phyloP scores from a whole-genome alignment of 208 protist species.

The Phytomonas francai region DNA sequence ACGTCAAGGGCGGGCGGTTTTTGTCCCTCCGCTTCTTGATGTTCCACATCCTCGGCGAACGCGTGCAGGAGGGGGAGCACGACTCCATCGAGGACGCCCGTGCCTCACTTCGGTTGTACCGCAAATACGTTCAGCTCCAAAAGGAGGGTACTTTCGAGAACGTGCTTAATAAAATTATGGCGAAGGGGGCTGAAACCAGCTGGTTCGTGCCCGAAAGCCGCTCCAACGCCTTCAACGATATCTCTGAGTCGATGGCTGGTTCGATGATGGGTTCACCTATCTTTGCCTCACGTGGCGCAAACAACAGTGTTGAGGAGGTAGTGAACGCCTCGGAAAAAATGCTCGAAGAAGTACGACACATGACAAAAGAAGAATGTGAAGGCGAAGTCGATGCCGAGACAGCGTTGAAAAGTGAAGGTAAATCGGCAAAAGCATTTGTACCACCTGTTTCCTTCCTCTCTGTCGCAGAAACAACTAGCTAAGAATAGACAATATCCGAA shows the following conservation, averaged over 20 bases:
- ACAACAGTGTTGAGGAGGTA: slow-evolving; percentile 4
- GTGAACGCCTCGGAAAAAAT: slow-evolving; percentile 10
- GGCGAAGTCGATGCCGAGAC: not conserved
- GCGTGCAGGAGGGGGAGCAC: slow-evolving; percentile 94
- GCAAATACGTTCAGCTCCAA: slow-evolving; percentile 75
- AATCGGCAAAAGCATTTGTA: not conserved
- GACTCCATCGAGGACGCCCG: slow-evolving; percentile 94
- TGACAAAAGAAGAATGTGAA: not conserved
- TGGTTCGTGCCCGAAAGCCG: slow-evolving; percentile 85
- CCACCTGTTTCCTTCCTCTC: not conserved
- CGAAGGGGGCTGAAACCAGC: slow-evolving; percentile 80
- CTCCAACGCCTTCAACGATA: slow-evolving; percentile 31
- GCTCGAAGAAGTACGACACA: not conserved
- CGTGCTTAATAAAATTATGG: slow-evolving; percentile 76
- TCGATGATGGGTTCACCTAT: slow-evolving; percentile 50
- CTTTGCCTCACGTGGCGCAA: slow-evolving; percentile 14
- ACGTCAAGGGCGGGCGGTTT: slow-evolving; percentile 81
- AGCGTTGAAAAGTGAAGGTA: not conserved
- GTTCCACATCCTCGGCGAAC: slow-evolving; percentile 89
- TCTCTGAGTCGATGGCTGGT: slow-evolving; percentile 26
- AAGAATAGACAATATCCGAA: not conserved
- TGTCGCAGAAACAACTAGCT: not conserved
- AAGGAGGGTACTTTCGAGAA: slow-evolving; percentile 67
- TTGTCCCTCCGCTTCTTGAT: slow-evolving; percentile 93
- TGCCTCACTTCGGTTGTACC: slow-evolving; percentile 89